Conservation (phyloP, 2,329 filamentous ascomycete genomes). For the Cladosporium cucumerinum region DNA sequence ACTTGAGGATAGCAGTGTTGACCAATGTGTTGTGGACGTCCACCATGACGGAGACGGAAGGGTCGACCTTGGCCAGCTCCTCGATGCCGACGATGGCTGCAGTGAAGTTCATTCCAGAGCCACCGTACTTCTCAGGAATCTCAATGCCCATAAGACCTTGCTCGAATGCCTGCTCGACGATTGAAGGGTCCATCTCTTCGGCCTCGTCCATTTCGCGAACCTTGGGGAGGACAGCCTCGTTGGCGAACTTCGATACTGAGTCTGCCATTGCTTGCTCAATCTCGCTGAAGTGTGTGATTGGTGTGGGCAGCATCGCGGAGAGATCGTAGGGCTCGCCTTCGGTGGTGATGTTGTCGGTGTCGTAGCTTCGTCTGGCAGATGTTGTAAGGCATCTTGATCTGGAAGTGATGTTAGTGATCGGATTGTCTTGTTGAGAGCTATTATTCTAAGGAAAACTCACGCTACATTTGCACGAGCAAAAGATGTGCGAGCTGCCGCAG, state of each 20-base stretch:
- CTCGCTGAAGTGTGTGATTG: conserved; percentile 89
- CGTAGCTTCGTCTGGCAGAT: conserved; percentile 37
- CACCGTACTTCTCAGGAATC: conserved; percentile 95
- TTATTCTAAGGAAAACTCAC: background rate
- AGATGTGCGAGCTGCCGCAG: background rate
- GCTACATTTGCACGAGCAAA: background rate
- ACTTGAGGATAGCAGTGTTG: conserved; percentile 88
- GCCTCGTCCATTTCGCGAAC: conserved; percentile 97
- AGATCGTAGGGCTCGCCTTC: conserved; percentile 53
- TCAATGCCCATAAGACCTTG: conserved; percentile 96
- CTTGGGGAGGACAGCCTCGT: conserved; percentile 82
- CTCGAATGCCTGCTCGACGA: conserved; percentile 94
- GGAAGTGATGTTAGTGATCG: background rate
- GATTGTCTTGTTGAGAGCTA: background rate
- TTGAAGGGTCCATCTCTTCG: conserved; percentile 81
- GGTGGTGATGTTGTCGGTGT: conserved; percentile 31
- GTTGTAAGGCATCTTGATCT: conserved; percentile 36
- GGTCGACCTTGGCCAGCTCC: conserved; percentile 89
- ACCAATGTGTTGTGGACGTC: conserved; percentile 98
- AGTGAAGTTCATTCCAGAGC: conserved; percentile 98
- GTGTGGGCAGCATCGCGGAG: conserved; percentile 77
- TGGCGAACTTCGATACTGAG: conserved; percentile 84
- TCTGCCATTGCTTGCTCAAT: conserved; percentile 86
- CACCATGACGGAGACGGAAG: conserved; percentile 88
- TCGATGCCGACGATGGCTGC: conserved; percentile 94